A percentile compares a stretch with the other conserved stretches of the same genome.
Conservation (phyloP, 2,329 filamentous ascomycete genomes). For the Aspergillus pseudotamarii region DNA sequence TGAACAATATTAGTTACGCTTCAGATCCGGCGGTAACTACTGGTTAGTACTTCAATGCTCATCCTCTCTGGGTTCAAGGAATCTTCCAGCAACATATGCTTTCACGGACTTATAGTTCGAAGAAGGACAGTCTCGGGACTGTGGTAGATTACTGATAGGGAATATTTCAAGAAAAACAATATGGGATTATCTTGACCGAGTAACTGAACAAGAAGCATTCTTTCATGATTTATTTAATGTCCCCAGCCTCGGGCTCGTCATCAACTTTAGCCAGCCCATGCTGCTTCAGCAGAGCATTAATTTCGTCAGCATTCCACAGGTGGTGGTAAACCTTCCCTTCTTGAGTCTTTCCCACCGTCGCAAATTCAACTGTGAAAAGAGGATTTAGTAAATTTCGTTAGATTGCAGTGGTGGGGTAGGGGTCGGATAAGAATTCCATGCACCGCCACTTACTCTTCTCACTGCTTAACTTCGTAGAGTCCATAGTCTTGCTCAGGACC, state of each 20-base stretch:
- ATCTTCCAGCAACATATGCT: conserved; percentile 7
- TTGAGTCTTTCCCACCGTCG: conserved; percentile 93
- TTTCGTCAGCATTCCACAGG: conserved; percentile 95
- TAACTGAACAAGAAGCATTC: conserved; percentile 27
- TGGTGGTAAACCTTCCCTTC: conserved; percentile 98
- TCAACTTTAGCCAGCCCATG: conserved; percentile 86
- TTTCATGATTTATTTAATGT: conserved; percentile 42
- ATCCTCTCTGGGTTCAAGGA: conserved; percentile 12
- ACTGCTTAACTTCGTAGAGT: conserved; percentile 96
- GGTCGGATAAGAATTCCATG: neutral
- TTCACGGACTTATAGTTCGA: neutral
- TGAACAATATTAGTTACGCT: conserved; percentile 30
- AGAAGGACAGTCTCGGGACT: conserved; percentile 13
- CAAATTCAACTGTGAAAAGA: conserved; percentile 80
- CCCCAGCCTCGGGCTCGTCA: conserved; percentile 66
- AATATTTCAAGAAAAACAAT: conserved; percentile 16
- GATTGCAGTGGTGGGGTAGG: neutral
- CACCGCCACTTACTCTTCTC: conserved; percentile 83
- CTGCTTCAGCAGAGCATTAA: conserved; percentile 89
- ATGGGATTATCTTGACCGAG: conserved; percentile 33
- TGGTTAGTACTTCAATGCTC: conserved; percentile 8
- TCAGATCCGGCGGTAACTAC: conserved; percentile 20
- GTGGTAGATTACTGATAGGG: conserved; percentile 3
- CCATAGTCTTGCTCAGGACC: conserved; percentile 99
- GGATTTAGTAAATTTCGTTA: neutral